Evolutionary conservation across 2,329 filamentous ascomycete species (phyloP), one percentile per base, ranked within the genome.

Genomic region (Trichoderma sp.): DNA sequence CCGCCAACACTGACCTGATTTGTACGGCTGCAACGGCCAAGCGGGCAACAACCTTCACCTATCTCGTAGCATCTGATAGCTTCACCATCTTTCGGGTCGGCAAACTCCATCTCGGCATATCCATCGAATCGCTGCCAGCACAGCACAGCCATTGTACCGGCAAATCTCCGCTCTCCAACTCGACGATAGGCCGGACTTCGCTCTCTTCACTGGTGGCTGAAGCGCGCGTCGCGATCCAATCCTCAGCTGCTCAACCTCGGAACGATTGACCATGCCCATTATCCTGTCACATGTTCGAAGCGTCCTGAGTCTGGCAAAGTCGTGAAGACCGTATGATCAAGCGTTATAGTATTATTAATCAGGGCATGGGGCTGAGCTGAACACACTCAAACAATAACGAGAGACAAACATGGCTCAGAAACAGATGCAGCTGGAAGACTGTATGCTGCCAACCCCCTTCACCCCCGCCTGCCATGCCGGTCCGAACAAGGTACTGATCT

Each of bases 401-500:
- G 15, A 71, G 72, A 73, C 74, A 73, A 73, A 73, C 72, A 74
- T 95, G 92, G 86, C 89, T 84, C 87, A 89, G 85, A 85, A 86
- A 86, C 93, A 92, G 82, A 94, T 96, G 92, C 90, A 90, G 83
- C 86, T 97, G 86, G 92, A 94, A 89, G 94, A 97, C 83, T 97
- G 94, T 95, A 85, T 70, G 34, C 11, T 14, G 61, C 11, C 2
- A 65, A 2, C 39, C 15, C 18, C 32, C 24, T 26, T 34, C 24
- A 39, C 53, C 53, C 53, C 65, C 53, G 15, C 53, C 53, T 60
- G 34, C 24, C n/a, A 67, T 28, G 68, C n/a, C 36, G 11, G 30
- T 60, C 57, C 24, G 18, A 8, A 32, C 6, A 21, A 70, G 51
- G 71, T 73, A 74, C 79, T 80, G 73, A 80, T 73, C 70, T 70